Conservation (phyloP, 176 grass and related monocot species). For the Areca catechu region DNA sequence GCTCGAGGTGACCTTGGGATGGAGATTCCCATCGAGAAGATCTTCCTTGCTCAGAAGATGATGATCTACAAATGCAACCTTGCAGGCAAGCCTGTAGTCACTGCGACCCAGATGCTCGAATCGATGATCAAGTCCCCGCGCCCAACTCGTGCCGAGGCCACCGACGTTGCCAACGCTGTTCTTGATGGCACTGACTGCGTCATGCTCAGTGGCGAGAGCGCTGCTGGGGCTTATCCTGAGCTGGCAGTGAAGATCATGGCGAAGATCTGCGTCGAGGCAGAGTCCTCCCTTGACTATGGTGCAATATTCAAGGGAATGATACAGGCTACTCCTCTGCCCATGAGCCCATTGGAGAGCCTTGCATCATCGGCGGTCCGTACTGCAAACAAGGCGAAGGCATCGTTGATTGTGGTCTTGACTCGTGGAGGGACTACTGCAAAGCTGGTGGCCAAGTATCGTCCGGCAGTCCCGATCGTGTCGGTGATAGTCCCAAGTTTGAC, state of each 20-base stretch:
- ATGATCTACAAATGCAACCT: constrained; percentile 16
- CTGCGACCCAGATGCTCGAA: constrained; percentile 5
- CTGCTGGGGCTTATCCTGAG: constrained; percentile 9
- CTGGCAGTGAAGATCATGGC: constrained; percentile 5
- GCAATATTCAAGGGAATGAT: not conserved
- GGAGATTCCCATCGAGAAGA: constrained; percentile 8
- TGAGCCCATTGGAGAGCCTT: constrained; percentile 13
- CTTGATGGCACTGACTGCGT: constrained; percentile 11
- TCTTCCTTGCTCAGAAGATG: constrained; percentile 11
- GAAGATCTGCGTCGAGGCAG: not conserved
- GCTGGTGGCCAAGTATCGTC: constrained; percentile 10
- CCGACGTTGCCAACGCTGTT: constrained; percentile 6
- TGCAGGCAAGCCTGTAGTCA: not conserved
- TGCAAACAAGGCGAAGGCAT: constrained; percentile 2
- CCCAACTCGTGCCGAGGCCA: constrained; percentile 2
- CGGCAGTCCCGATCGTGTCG: not conserved
- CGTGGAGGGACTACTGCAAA: constrained; percentile 7
- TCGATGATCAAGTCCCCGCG: constrained; percentile 10
- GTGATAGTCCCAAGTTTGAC: constrained; percentile 4
- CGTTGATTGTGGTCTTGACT: constrained; percentile 7
- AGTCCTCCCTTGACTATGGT: not conserved
- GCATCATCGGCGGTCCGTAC: not conserved
- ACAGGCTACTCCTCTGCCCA: not conserved
- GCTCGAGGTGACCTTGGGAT: constrained; percentile 9
- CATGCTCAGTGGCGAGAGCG: constrained; percentile 10